Percentiles rank a stretch among this genome's conserved stretches.
Evolutionary conservation across 2,329 filamentous ascomycete genomes (phyloP).

Genomic region (Cladosporium sphaerospermum): DNA sequence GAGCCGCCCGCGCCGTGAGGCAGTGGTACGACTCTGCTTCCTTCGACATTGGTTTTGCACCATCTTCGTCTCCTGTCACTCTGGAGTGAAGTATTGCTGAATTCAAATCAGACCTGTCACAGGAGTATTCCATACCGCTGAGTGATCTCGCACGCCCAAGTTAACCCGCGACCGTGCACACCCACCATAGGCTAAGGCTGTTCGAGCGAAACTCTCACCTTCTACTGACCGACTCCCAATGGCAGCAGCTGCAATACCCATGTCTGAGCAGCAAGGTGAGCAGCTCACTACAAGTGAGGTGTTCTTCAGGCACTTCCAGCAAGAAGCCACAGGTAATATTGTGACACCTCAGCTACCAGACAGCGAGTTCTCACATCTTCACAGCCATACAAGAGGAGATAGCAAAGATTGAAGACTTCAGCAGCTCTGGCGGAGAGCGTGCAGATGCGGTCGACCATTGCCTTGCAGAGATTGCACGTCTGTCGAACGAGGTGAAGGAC

Average conservation of each 20-base stretch:
- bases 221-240: not conserved
- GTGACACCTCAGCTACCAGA: not conserved
- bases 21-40: too few relatives aligned
- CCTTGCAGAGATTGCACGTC: slow-evolving; percentile 68
- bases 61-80: too few relatives aligned
- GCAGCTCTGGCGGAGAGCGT: slow-evolving; percentile 64
- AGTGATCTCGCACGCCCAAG: too few relatives aligned
- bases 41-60: too few relatives aligned
- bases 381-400: slow-evolving; percentile 73
- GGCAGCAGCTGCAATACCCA: slow-evolving; percentile 3
- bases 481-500: slow-evolving; percentile 81
- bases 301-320: slow-evolving; percentile 79
- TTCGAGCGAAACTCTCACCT: too few relatives aligned
- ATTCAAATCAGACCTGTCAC: too few relatives aligned
- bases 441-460: slow-evolving; percentile 76
- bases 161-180: too few relatives aligned
- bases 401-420: slow-evolving; percentile 56
- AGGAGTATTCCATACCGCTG: too few relatives aligned
- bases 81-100: too few relatives aligned
- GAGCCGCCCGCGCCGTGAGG: too few relatives aligned
- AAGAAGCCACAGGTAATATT: slow-evolving; percentile 59
- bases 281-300: slow-evolving; percentile 56
- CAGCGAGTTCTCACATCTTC: not conserved
- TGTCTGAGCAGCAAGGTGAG: slow-evolving; percentile 3
- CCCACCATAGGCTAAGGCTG: too few relatives aligned